Evolutionary conservation across 768 basidiomycete genomes (phyloP).

Genomic region (Lactifluus subvellereus): DNA sequence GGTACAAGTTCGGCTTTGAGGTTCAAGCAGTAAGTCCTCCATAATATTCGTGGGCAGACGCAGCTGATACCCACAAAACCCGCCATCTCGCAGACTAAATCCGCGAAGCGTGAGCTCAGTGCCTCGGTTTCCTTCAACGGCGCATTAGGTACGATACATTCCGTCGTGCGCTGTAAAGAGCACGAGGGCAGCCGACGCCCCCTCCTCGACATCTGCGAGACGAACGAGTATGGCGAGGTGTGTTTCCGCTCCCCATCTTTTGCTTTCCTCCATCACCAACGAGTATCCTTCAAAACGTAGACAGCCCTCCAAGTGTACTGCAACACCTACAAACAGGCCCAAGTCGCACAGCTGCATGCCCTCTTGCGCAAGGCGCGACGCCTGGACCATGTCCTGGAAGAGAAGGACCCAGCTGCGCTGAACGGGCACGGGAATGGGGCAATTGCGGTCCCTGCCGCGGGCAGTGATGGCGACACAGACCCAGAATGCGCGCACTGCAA

Average conservation of each 20-base stretch:
- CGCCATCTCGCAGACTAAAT: constrained; percentile 54
- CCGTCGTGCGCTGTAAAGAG: constrained; percentile 23
- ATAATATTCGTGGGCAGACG: constrained; percentile 1
- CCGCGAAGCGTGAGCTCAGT: constrained; percentile 62
- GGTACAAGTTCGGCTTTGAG: constrained; percentile 89
- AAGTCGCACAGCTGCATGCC: constrained; percentile 66
- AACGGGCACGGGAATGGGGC: constrained; percentile 20
- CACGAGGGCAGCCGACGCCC: constrained; percentile 41
- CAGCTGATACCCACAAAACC: neutral
- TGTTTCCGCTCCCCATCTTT: constrained; percentile 24
- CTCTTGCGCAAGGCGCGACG: constrained; percentile 85
- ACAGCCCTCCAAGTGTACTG: constrained; percentile 88
- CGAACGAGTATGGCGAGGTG: constrained; percentile 78
- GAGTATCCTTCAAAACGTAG: constrained; percentile 36
- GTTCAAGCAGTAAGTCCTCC: constrained; percentile 63
- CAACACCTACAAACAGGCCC: constrained; percentile 76
- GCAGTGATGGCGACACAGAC: constrained; percentile 23
- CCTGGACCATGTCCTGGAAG: constrained; percentile 64
- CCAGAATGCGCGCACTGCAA: constrained; percentile 53
- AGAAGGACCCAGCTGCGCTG: constrained; percentile 23
- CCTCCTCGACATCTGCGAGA: constrained; percentile 81
- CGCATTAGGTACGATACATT: constrained; percentile 30
- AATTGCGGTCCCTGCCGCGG: neutral
- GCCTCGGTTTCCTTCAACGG: constrained; percentile 68
- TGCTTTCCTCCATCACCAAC: neutral